Evolutionary conservation across 2,329 filamentous ascomycete species (phyloP), one percentile per base, ranked within the genome.

Genomic region (Didymella segeticola): DNA sequence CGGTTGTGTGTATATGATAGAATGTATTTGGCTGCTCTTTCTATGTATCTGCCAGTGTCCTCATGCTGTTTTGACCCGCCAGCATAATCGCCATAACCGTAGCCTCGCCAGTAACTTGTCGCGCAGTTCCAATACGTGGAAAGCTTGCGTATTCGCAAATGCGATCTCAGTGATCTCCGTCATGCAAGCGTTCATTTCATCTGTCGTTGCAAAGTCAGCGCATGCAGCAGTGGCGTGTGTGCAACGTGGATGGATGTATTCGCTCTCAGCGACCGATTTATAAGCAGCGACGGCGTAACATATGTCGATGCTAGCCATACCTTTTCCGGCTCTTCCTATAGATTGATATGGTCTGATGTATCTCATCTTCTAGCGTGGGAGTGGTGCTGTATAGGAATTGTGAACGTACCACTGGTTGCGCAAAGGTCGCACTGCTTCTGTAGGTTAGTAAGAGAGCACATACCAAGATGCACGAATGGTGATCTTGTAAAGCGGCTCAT

Each of bases 241-340:
- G 47, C 50, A 54, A 54, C 26, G 29, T 31, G 33, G 33, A 14
- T n/a, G 31, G 26, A 5, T 36, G 15, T 20, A 19, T 54, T 33
- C 30, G 65, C 67, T 75, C 67, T 78, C 75, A 77, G 75, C 73
- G 67, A 77, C 76, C 76, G 70, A 68, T 61, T 73, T 78, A 74
- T 80, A 80, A 80, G 77, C 78, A 80, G 73, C 77, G 78, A 79
- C 77, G 67, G 73, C 75, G 70, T 69, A 74, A 71, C 71, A 79
- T 79, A 69, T 79, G 76, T 75, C 77, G 77, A 79, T 79, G 72
- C 77, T 72, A 73, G 75, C 75, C 75, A 75, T 79, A 74, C 76
- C 77, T 80, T 78, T 78, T 80, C 75, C 78, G 78, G 78, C 78
- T 80, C 78, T 80, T 80, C 78, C 78, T 80, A 78, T 70, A 71